Percentiles rank a stretch among this genome's conserved stretches.
Conservation (phyloP, 2,329 filamentous ascomycete genomes). For the Blastomyces silverae region DNA sequence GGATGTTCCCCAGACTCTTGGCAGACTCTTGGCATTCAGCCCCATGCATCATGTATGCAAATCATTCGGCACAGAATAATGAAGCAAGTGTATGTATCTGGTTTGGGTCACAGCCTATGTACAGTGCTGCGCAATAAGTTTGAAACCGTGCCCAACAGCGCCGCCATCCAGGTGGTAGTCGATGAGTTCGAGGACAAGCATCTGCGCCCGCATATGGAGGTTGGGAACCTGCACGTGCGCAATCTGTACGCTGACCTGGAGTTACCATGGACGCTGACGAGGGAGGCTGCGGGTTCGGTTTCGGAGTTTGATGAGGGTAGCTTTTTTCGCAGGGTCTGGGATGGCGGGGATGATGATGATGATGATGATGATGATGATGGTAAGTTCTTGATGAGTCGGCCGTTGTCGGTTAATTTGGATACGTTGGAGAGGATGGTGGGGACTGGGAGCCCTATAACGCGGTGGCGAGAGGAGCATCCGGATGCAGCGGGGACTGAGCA, state of each 20-base stretch:
- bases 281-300: conserved; percentile 21
- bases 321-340: conserved; percentile 44
- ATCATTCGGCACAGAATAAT: background rate
- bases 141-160: conserved; percentile 39
- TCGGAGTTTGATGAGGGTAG: conserved; percentile 36
- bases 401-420: conserved; percentile 23
- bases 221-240: conserved; percentile 41
- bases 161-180: conserved; percentile 40
- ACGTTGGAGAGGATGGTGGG: conserved; percentile 25
- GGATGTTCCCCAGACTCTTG: too few relatives aligned
- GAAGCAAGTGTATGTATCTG: background rate
- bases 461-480: conserved; percentile 30
- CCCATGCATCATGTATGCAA: too few relatives aligned
- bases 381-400: conserved; percentile 29
- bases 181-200: conserved; percentile 34
- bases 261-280: conserved; percentile 47
- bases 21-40: too few relatives aligned
- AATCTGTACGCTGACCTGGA: conserved; percentile 40
- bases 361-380: too few relatives aligned
- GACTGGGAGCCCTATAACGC: conserved; percentile 37
- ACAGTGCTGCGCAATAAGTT: too few relatives aligned
- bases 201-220: conserved; percentile 37
- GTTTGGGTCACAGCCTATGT: conserved; percentile 3
- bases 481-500: conserved; percentile 32
- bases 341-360: conserved; percentile 19